phyloP scores from a whole-genome alignment of 805 yeast genomes.

The Lachancea fermentati region DNA sequence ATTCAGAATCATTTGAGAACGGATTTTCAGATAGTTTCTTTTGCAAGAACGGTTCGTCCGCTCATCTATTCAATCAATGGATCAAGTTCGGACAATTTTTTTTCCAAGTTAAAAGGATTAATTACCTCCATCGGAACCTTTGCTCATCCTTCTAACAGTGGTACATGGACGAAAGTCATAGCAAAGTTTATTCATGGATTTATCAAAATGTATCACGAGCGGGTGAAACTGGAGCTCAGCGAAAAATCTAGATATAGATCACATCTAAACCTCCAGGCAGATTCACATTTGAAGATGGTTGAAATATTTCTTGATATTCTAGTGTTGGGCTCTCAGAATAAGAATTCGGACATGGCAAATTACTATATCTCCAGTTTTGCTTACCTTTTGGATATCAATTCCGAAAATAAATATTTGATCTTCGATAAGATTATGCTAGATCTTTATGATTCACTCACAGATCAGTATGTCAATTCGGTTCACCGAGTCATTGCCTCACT shows the following conservation, averaged over 20 bases:
- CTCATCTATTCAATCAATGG: slow-evolving; percentile 58
- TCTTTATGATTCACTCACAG: slow-evolving; percentile 65
- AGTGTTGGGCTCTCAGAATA: slow-evolving; percentile 73
- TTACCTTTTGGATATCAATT: slow-evolving; percentile 57
- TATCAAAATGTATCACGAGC: slow-evolving; percentile 52
- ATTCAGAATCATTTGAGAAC: slow-evolving; percentile 38
- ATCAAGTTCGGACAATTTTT: slow-evolving; percentile 37
- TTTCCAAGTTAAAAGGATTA: slow-evolving; percentile 48
- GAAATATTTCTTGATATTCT: slow-evolving; percentile 46
- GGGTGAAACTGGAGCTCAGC: slow-evolving; percentile 46
- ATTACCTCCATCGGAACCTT: slow-evolving; percentile 72
- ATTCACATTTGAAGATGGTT: slow-evolving; percentile 34
- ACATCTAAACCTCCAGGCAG: slow-evolving; percentile 28
- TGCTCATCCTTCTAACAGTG: slow-evolving; percentile 89
- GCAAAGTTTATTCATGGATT: slow-evolving; percentile 60
- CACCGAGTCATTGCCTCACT: slow-evolving; percentile 76
- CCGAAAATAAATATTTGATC: slow-evolving; percentile 38
- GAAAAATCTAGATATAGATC: slow-evolving; percentile 21
- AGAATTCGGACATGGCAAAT: slow-evolving; percentile 49
- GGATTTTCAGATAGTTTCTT: slow-evolving; percentile 36
- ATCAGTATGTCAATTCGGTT: slow-evolving; percentile 61
- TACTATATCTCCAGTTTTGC: slow-evolving; percentile 55
- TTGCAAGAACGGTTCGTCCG: slow-evolving; percentile 43
- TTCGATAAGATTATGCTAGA: slow-evolving; percentile 57
- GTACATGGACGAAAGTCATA: slow-evolving; percentile 75